Evolutionary conservation across 139 green algal genomes (phyloP), one percentile per base, ranked within the genome.

Genomic region (Microglena sp.): DNA sequence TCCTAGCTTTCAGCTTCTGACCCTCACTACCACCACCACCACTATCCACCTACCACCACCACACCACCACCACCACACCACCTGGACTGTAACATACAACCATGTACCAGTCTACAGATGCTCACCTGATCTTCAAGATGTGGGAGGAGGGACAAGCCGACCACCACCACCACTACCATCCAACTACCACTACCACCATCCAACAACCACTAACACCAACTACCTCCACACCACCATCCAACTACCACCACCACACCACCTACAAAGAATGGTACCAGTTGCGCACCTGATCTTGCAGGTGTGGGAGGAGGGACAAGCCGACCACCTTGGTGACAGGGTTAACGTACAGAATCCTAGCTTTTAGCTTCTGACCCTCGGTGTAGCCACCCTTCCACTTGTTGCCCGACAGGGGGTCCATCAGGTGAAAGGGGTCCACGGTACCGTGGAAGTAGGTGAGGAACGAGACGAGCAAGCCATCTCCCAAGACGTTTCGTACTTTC

Each of bases 361-460:
- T 69, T 33, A 95, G 53, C 56, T 68, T 59, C 15, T 59, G 50
- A 18, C 11, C 56, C 56, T 64, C 56, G 31, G 29, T 64, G 31
- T 64, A 64, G 56, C 56, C 56, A 5, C 56, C 6, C 8, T 31
- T 11, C 56, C 56, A 64, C 31, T 40, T 31, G 7, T n/a, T 44
- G 6, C 8, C 56, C 26, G 56, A 28, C 8, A 64, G 56, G 8
- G 56, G 56, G 56, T 36, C 24, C 5, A 8, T 64, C 15, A 96
- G 75, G 71, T 96, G 90, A 71, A 91, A 95, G 24, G 59, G 55
- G 76, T 96, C 89, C 18, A 97, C 72, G 1, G 85, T 94, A 60
- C 85, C 92, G 33, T 81, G 84, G 71, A 97, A 96, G 70, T 86
- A 95, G 40, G 81, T 89, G 29, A 95, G 75, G 69, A 97, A 95